Evolutionary conservation across 345 rosid genomes (phyloP), one percentile per base, ranked within the genome.

Genomic region (Barbarea vulgaris): DNA sequence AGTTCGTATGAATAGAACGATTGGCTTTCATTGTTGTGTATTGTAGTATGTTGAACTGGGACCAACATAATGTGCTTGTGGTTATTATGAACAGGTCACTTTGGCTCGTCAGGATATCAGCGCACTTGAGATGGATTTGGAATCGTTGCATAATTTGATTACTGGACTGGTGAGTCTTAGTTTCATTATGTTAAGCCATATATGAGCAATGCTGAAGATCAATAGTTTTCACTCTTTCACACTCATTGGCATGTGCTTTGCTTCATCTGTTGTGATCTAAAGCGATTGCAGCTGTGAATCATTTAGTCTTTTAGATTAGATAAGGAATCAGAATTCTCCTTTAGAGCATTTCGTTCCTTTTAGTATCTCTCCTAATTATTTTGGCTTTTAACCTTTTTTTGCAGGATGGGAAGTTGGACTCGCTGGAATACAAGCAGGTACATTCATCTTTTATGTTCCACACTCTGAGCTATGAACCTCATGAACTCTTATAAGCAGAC

Each of bases 401-500:
- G 70, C 91, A 93, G 98, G 94, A 91, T 84, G 91, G 87, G 60
- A 89, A 85, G 83, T 77, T 93, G 33, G 87, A 75, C 69, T 64
- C 87, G 21, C 61, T 93, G 87, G 91, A 84, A 72, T 75, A 80
- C 79, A 91, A 93, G 81, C 98, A 93, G 98, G 98, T 93, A 80
- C 56, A 8, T 70, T 9, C 34, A 64, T 79, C 64, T 34, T 66
- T 17, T 36, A 17, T 64, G 34, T 70, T 55, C 31, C 11, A 46
- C 24, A 2, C 47, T 55, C 42, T 76, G 52, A 76, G 24, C 44
- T 64, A n/a, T 53, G 41, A 68, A 31, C 24, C 30, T 72, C 25
- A 9, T 51, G 19, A 56, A 56, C 14, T 70, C 15, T 27, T 25
- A 59, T 30, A 19, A 67, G 47, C 51, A 65, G 76, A 31, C 56